Evolutionary conservation across 257 asterid species (phyloP), one percentile per base, ranked within the genome.

Genomic region (Solanum chiquidenum): DNA sequence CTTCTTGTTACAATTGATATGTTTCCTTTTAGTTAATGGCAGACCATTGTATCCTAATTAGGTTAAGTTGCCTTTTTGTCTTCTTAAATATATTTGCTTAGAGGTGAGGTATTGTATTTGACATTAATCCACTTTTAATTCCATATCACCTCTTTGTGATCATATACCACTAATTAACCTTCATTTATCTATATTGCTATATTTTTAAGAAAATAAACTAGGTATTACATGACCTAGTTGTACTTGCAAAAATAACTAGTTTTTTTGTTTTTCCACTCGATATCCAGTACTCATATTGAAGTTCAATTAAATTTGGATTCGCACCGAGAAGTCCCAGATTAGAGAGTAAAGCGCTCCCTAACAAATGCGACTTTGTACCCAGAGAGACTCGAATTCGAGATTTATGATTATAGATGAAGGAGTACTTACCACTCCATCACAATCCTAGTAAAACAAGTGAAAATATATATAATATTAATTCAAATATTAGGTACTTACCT

Each of bases 11-110:
- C 79, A 64, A 64, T 3, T 64, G 6, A 40, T 13, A 16, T 38
- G 7, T 64, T 84, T 18, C 64, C 87, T 66, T 72, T 82, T 25
- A 35, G 60, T 89, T 83, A 40, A 60, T 83, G 91, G 86, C 83
- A 83, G 90, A 72, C 89, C 86, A 86, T 89, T 37, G 34, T 66
- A 85, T 64, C 42, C 49, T 52, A 46, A 46, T 88, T 34, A 76
- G 86, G 37, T 60, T 3, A 84, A 85, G 31, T 77, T 79, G 12
- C 60, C 33, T 25, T 86, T 55, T 75, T 52, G 85, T 88, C 83
- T 86, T 79, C 35, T 20, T 7, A 46, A 7, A 60, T 60, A n/a
- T 62, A 64, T 64, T 40, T 33, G 37, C 69, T 77, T 38, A 62
- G 35, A 40, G 80, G 33, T 37, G 49, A n/a, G 60, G 31, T 20